A percentile compares a stretch with the other conserved stretches of the same genome.
Evolutionary conservation across 345 rosid genomes (phyloP).

Genomic region (Salix koriyanagi): DNA sequence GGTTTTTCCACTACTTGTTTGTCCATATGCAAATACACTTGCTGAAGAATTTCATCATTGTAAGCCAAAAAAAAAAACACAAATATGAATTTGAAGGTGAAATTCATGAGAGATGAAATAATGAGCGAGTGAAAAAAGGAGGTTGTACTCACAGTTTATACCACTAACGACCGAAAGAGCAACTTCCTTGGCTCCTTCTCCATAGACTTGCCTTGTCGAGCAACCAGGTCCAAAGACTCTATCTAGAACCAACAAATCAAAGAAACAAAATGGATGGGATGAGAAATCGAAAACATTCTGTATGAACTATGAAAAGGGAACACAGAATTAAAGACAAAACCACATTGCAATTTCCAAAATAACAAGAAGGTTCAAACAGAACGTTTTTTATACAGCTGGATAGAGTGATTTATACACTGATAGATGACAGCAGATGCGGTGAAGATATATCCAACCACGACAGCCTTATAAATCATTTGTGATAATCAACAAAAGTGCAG

Average conservation of each 20-base stretch:
- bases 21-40: constrained; percentile 94
- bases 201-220: constrained; percentile 68
- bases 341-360: not conserved
- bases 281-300: not conserved
- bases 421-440: not conserved
- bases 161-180: constrained; percentile 86
- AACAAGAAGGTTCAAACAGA: not conserved
- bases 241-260: constrained; percentile 47
- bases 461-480: constrained; percentile 1
- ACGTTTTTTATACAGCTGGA: not conserved
- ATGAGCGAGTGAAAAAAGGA: not conserved
- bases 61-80: not conserved
- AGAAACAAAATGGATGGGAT: constrained; percentile 18
- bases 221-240: constrained; percentile 69
- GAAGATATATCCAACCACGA: not conserved
- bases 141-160: constrained; percentile 52
- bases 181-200: constrained; percentile 75
- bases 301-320: not conserved
- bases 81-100: not conserved
- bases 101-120: not conserved
- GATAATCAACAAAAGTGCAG: not conserved
- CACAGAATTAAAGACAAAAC: not conserved
- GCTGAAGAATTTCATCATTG: constrained; percentile 44
- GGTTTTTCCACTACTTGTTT: constrained; percentile 96
- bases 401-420: not conserved